Conservation (phyloP, 2,329 filamentous ascomycete species). For the Aspergillus costaricaensis region DNA sequence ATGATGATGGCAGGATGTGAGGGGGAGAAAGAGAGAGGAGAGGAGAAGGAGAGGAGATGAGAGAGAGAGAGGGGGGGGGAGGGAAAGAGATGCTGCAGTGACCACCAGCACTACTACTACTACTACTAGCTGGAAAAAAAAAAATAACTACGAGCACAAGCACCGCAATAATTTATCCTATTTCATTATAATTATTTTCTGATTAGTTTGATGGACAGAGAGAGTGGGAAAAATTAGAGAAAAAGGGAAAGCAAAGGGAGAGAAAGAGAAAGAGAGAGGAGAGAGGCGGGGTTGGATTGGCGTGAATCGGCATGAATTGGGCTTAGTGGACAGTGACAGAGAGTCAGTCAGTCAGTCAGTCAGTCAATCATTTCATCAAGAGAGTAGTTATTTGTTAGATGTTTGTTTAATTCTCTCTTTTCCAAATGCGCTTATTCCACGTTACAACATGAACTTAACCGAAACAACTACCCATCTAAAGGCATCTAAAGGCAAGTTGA, state of each 20-base stretch:
- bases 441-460: too few relatives aligned
- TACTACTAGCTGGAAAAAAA: neutral
- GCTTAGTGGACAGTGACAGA: neutral
- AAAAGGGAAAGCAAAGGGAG: conserved; percentile 8
- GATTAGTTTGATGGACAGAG: neutral
- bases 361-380: too few relatives aligned
- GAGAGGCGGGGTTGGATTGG: conserved; percentile 8
- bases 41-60: neutral
- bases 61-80: neutral
- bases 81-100: neutral
- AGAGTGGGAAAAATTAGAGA: neutral
- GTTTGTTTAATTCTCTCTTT: too few relatives aligned
- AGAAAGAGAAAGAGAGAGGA: neutral
- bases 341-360: too few relatives aligned
- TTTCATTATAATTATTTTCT: neutral
- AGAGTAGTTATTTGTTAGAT: too few relatives aligned
- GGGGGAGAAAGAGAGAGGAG: neutral
- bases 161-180: neutral
- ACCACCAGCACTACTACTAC: neutral
- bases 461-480: too few relatives aligned
- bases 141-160: too few relatives aligned
- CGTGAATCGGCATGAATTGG: conserved; percentile 1
- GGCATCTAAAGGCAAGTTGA: too few relatives aligned
- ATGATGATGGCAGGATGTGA: neutral
- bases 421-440: too few relatives aligned